Base-by-base conservation (phyloP, 768 basidiomycete genomes). In the Termitomyces sp. region DNA sequence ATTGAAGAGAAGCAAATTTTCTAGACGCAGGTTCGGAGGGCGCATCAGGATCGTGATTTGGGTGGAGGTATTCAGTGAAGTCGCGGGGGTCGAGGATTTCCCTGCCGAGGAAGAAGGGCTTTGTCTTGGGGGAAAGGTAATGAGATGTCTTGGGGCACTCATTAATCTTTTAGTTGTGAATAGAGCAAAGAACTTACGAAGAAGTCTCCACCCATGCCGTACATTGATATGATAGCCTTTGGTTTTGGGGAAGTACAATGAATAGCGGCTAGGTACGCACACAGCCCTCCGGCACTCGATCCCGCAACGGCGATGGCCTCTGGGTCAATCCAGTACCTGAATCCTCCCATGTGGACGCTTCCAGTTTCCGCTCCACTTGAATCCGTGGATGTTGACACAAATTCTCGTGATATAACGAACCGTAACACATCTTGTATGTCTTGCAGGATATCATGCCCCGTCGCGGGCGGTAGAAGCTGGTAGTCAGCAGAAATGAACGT, bases 401-500 rank as follows among this genome's bases (percentile, higher is more conserved):
- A 54, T 9, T 66, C 65, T 25, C 59, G 56, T 17, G 58, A 59
- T 11, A 59, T 47, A 1, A 89, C 58, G 64, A 81, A 88, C 0
- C 58, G 52, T 53, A 87, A 82, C 4, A 83, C 66, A 58, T 83
- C 84, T 45, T 77, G 71, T 53, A 88, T 72, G 64, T 90, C 87
- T 40, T 77, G 71, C 5, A 84, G 62, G 38, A 88, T 75, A 19
- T 83, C 79, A 59, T 84, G 82, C 0, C 79, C 83, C 10, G 81
- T 84, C 0, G 79, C 71, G 2, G 77, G 76, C 2, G 78, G 79
- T 14, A 88, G 57, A 6, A 89, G 79, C 14, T 79, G 75, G 63
- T 89, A 87, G 61, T 89, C 85, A 0, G 82, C 80, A 35, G 83
- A 82, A 43, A 89, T 73, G 65, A 89, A 84, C 4, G 75, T 77